Evolutionary conservation across 2,329 filamentous ascomycete species (phyloP), one percentile per base, ranked within the genome.

Genomic region (Arthrobotrys musiformis): DNA sequence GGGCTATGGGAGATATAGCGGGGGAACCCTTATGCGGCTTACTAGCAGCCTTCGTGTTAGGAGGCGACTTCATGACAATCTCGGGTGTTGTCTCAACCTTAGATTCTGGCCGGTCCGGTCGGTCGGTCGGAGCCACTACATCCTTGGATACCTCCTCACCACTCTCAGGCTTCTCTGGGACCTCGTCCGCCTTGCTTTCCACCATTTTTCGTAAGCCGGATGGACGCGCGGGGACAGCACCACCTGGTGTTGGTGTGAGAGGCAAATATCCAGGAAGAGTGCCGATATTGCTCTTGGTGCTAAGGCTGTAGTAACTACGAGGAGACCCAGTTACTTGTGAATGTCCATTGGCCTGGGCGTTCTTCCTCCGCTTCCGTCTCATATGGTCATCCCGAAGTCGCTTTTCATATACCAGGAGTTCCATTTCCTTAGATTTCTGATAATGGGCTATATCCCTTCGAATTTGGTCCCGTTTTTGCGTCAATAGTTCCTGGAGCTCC

Each of bases 361-460:
- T 52, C 19, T 78, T 78, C 26, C 68, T 78, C 44, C 74, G 74
- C 28, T 73, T 78, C 17, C 61, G 52, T 33, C 74, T 62, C 68
- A 73, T 73, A 26, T 68, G 69, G 54, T 78, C 74, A 52, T 78
- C 74, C 28, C 74, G 42, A 15, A 78, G 62, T 7, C 74, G 56
- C 17, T 78, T 78, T 35, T 78, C 74, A n/a, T 78, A 78, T 9
- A 78, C 40, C 28, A 73, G 8, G 13, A 78, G 68, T 40, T 78
- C 74, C 74, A 78, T 70, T 42, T 78, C 74, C 35, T 78, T 78
- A 13, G 61, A 28, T 50, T 35, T 78, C 22, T 78, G 74, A 54
- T 63, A 78, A 44, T 64, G 40, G 11, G 68, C 67, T 15, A 78
- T 78, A 35, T 78, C 74, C 15, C 40, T 58, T n/a, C 56, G 46